Percentiles rank a stretch among this genome's conserved stretches.
Evolutionary conservation across 768 basidiomycete species (phyloP).

Genomic region (Solioccasus polychromus): DNA sequence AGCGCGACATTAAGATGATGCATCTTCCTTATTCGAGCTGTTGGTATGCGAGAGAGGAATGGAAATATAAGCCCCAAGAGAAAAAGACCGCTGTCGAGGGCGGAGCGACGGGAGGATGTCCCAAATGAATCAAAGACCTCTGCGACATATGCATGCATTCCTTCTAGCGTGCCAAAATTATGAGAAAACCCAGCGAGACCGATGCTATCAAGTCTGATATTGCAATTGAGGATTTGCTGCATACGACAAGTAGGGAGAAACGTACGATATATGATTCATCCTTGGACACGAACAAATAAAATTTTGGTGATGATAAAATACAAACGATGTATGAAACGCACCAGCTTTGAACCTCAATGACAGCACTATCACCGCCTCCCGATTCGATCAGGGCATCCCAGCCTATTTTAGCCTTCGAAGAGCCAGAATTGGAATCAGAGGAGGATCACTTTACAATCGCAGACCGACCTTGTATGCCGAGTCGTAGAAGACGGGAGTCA

Average conservation of each 20-base stretch:
- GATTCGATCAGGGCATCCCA: slow-evolving; percentile 28
- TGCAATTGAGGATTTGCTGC: background rate
- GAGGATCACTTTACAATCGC: background rate
- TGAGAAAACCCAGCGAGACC: slow-evolving; percentile 61
- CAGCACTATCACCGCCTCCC: slow-evolving; percentile 5
- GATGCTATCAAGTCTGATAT: slow-evolving; percentile 49
- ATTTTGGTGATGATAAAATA: background rate
- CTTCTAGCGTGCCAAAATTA: slow-evolving; percentile 52
- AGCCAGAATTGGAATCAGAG: background rate
- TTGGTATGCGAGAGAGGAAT: background rate
- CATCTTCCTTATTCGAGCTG: background rate
- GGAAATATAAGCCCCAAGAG: background rate
- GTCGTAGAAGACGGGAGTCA: slow-evolving; percentile 38
- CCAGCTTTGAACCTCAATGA: slow-evolving; percentile 40
- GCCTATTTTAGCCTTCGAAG: slow-evolving; percentile 24
- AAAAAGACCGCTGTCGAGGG: background rate
- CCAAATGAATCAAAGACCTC: slow-evolving; percentile 39
- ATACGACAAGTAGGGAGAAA: background rate
- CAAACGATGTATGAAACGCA: background rate
- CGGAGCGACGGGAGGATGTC: slow-evolving; percentile 9
- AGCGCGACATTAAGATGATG: background rate
- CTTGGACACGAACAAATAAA: background rate
- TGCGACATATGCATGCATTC: slow-evolving; percentile 40
- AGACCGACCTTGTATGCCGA: slow-evolving; percentile 37
- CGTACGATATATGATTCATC: slow-evolving; percentile 38